These are phyloP conservation scores for Piromyces sp. DNA, from an alignment of 192 early-diverging fungal genomes.

Conservation along the genomic window DNA sequence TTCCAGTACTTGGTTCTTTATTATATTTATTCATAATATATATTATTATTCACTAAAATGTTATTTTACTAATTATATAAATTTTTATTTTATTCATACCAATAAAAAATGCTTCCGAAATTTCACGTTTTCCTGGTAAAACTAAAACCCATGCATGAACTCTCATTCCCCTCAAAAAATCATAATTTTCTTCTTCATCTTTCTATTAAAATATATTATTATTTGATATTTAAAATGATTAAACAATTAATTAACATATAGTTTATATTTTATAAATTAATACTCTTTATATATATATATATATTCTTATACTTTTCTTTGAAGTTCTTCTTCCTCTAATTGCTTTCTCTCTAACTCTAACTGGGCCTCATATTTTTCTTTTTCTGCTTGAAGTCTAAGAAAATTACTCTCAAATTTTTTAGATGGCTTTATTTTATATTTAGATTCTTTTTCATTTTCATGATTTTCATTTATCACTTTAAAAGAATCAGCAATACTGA, in stretches of 20 bases:
- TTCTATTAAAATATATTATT: not conserved
- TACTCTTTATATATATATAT: too few relatives aligned
- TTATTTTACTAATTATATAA: too few relatives aligned
- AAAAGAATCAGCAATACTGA: not conserved
- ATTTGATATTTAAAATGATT: too few relatives aligned
- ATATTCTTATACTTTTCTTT: constrained; percentile 10
- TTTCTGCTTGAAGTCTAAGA: constrained; percentile 29
- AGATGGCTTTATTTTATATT: constrained; percentile 27
- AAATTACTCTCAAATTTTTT: constrained; percentile 23
- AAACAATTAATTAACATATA: too few relatives aligned
- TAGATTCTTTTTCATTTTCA: constrained; percentile 1
- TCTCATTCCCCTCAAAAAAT: constrained; percentile 31
- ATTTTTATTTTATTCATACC: constrained; percentile 5
- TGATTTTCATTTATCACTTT: not conserved
- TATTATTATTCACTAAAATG: not conserved
- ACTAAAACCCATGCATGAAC: constrained; percentile 41
- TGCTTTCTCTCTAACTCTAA: constrained; percentile 14
- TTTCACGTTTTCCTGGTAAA: constrained; percentile 33
- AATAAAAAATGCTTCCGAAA: constrained; percentile 40
- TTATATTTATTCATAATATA: not conserved
- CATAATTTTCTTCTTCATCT: constrained; percentile 24
- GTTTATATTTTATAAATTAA: too few relatives aligned
- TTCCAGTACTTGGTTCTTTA: constrained; percentile 31
- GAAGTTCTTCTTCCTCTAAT: constrained; percentile 4
- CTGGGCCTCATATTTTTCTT: constrained; percentile 1